Base-by-base conservation (phyloP, 148 eudicot species). In the Mesembryanthemum crystallinum region DNA sequence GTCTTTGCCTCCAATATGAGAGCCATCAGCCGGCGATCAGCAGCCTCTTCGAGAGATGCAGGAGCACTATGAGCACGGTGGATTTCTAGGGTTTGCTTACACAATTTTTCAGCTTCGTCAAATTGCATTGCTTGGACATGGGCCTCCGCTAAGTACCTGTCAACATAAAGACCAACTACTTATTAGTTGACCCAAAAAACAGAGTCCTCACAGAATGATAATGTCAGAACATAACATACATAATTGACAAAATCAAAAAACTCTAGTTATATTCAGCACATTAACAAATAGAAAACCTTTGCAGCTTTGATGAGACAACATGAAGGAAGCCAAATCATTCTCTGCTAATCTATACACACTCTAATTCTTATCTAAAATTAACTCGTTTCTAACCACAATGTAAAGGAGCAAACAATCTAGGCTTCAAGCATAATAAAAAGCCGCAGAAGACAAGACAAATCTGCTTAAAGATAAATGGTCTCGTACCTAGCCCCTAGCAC, bases 41-140 rank as follows among this genome's bases (percentile, higher is more conserved):
- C 97, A 30, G 97, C 97, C 85, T 95, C 99, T 76, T 95, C 96
- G 8, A 95, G 90, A 63, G 99, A 95, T 18, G 99, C 97, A 7
- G 99, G 97, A 58, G 96, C 78, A 73, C 97, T 91, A 82, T 95
- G 96, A 66, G 82, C 91, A 9, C 96, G 92, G 45, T 95, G 99
- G 74, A 92, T 95, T 80, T 95, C 97, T 60, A 95, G 91, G 57
- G 99, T 91, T 81, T 83, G 90, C 80, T 95, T 87, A 84, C 90
- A 88, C 52, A 95, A 72, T 60, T 78, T 86, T 74, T 95, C 97
- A 43, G 99, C 99, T 67, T 95, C 99, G 49, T 92, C 96, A 73
- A 95, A 95, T 72, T 95, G 99, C 97, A 95, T 92, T 29, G 96
- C 94, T 76, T 92, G 99, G 61, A 95, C 96, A 87, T 92, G 90